phyloP scores from a whole-genome alignment of 768 basidiomycete species.

The Russula sp. region DNA sequence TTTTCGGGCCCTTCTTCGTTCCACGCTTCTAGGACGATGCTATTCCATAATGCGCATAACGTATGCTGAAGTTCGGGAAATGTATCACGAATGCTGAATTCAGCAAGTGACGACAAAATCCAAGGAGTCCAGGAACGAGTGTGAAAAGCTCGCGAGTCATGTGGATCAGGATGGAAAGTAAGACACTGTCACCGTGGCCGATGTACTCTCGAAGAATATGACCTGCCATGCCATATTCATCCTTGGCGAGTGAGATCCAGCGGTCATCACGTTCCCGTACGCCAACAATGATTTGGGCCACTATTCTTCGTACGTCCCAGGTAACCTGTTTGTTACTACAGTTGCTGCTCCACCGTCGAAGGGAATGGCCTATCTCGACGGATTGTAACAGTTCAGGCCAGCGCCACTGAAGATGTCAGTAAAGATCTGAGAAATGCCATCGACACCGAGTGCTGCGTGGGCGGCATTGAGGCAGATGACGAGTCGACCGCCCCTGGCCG shows the following conservation, averaged over 20 bases:
- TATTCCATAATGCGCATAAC: conserved; percentile 3
- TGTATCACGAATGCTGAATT: not conserved
- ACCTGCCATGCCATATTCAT: not conserved
- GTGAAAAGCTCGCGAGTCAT: not conserved
- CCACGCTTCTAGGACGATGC: not conserved
- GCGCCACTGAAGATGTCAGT: not conserved
- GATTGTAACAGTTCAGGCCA: not conserved
- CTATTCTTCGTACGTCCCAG: not conserved
- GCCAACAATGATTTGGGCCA: not conserved
- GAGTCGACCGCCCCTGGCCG: not conserved
- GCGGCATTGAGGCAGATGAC: not conserved
- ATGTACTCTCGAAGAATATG: not conserved
- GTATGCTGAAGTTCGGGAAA: not conserved
- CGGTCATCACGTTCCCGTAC: not conserved
- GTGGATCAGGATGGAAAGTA: not conserved
- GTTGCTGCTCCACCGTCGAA: not conserved
- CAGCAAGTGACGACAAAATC: not conserved
- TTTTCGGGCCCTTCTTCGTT: not conserved
- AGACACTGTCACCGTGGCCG: not conserved
- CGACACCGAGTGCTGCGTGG: not conserved
- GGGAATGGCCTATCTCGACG: not conserved
- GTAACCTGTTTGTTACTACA: not conserved
- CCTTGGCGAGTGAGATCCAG: not conserved
- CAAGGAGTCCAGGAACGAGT: not conserved
- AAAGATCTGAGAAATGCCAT: not conserved